A percentile compares a stretch with the other conserved stretches of the same genome.
These are phyloP conservation scores for Claviceps sp. DNA, from an alignment of 2,329 filamentous ascomycete genomes.

Conservation along the genomic window DNA sequence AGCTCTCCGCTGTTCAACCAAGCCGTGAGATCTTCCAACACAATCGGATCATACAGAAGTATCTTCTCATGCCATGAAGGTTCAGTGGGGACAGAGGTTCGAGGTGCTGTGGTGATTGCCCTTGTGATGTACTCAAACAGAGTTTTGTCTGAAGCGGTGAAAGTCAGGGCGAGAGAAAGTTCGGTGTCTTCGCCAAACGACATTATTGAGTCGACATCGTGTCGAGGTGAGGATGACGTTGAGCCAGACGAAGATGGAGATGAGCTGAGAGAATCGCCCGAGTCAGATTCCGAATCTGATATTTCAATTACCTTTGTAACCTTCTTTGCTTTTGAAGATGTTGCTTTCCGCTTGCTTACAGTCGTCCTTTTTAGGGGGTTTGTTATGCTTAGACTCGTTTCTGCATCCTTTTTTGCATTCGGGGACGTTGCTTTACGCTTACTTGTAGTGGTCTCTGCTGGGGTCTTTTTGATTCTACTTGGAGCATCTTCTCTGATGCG, in stretches of 20 bases:
- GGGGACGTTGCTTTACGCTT: too few species aligned
- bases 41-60: constrained; percentile 79
- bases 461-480: too few species aligned
- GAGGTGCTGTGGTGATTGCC: constrained; percentile 38
- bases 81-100: constrained; percentile 31
- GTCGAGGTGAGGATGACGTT: constrained; percentile 30
- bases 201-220: constrained; percentile 26
- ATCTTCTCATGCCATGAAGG: constrained; percentile 88
- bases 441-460: too few species aligned
- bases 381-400: constrained; percentile 6
- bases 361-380: not conserved
- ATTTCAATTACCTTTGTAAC: constrained; percentile 28
- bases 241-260: constrained; percentile 23
- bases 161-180: constrained; percentile 24
- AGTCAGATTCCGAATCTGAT: constrained; percentile 35
- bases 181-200: constrained; percentile 32
- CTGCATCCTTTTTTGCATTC: constrained; percentile 18
- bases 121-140: constrained; percentile 41
- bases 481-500: too few species aligned
- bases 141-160: constrained; percentile 27
- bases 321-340: constrained; percentile 1
- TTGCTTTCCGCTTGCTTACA: not conserved
- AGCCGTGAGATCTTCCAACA: constrained; percentile 68
- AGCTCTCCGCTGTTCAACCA: constrained; percentile 71
- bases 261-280: constrained; percentile 13